phyloP scores from a whole-genome alignment of 176 grass and related monocot genomes.

The Rhipidocladum racemiflorum region DNA sequence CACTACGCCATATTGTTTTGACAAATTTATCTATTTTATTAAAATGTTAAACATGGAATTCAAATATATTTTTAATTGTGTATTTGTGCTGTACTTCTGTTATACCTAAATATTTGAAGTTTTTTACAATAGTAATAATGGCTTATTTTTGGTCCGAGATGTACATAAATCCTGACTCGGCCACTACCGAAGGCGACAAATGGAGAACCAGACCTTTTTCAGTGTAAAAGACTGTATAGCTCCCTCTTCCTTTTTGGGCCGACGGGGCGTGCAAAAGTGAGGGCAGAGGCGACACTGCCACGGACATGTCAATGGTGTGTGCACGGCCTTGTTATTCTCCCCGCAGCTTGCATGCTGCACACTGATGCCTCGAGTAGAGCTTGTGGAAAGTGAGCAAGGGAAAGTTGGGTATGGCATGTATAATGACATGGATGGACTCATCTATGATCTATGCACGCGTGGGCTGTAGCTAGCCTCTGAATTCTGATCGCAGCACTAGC shows the following conservation, averaged over 20 bases:
- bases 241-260: slow-evolving; percentile 10
- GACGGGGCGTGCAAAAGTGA: slow-evolving; percentile 34
- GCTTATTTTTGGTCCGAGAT: no score
- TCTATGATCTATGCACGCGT: neutral
- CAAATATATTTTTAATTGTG: no score
- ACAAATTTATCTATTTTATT: no score
- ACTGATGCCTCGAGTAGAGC: slow-evolving; percentile 22
- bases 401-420: neutral
- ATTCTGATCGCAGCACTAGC: slow-evolving; percentile 32
- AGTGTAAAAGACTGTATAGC: neutral
- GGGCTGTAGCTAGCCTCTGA: no score
- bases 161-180: no score
- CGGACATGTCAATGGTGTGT: slow-evolving; percentile 20
- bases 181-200: no score
- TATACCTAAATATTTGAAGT: no score
- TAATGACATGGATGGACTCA: slow-evolving; percentile 15
- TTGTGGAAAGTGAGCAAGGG: slow-evolving; percentile 18
- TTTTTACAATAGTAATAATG: no score
- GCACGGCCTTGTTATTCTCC: slow-evolving; percentile 5
- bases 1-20: no score
- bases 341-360: slow-evolving; percentile 7
- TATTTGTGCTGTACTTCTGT: no score
- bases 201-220: slow-evolving; percentile 18
- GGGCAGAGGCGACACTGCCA: slow-evolving; percentile 7
- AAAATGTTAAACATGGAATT: no score